Evolutionary conservation across 140 eudicot species (phyloP), one percentile per base, ranked within the genome.

Genomic region (Flaveria floridana): DNA sequence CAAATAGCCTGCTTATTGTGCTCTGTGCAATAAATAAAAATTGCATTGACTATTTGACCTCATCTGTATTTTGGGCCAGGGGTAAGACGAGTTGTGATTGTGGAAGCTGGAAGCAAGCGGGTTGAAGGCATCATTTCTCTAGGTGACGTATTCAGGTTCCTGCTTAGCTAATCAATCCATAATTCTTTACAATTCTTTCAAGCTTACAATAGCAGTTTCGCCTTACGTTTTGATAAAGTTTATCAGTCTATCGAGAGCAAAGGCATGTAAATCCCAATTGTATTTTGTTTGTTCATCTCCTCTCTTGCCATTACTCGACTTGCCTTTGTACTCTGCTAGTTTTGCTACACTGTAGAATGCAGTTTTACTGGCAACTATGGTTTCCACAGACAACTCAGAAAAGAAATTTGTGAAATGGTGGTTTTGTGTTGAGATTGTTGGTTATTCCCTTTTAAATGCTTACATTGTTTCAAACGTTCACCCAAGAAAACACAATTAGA

Each of bases 71-170:
- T 58, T 46, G 53, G 72, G 12, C 63, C 87, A 94, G 99, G 96
- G 20, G 95, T 88, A 6, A 85, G 99, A 82, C 85, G 96, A 68
- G 88, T 94, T 62, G 83, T 94, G 53, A 79, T 94, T 61, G 97
- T 90, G 73, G 99, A 94, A 75, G 99, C 99, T 67, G 99, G 97
- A 74, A 94, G 96, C 91, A 94, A 90, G 84, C 90, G 90, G 2
- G 95, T 94, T 47, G 96, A 90, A 83, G 99, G 99, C 3, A 89
- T 94, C 58, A 79, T 94, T 65, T 84, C 99, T 14, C 48, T 94
- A 68, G 83, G 91, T 6, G 99, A 94, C 73, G 69, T 90, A 72
- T 87, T 90, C 85, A 82, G 87, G 85, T 90, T 93, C 78, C 80
- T 93, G 84, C 86, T 82, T 65, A 93, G 98, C 71, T 86, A 80